Evolutionary conservation across 1,284 basidiomycete species (phyloP).

Genomic region (Ustilago bromivora): DNA sequence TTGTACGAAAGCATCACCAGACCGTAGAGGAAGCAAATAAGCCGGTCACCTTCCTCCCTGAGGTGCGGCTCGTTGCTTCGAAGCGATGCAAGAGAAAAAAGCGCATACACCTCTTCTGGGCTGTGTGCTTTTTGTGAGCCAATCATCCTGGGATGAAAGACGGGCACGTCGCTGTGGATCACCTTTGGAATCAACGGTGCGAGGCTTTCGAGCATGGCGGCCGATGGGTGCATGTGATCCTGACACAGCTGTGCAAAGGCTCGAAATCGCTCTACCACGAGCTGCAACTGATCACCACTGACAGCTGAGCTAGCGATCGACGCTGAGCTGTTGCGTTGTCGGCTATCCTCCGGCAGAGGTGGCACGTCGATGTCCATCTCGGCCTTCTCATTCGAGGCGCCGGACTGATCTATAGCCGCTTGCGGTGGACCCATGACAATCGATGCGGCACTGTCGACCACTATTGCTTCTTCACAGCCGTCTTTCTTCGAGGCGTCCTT

Average conservation of each 20-base stretch:
- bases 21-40: conserved; percentile 37
- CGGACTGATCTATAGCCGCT: not conserved
- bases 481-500: not conserved
- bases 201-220: conserved; percentile 29
- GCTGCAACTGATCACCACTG: conserved; percentile 38
- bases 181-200: conserved; percentile 22
- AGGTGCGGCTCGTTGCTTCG: conserved; percentile 16
- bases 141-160: conserved; percentile 41
- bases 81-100: conserved; percentile 33
- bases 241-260: conserved; percentile 41
- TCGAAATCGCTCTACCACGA: conserved; percentile 31
- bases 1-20: conserved; percentile 39
- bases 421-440: conserved; percentile 11
- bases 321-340: conserved; percentile 25
- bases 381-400: conserved; percentile 2
- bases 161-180: conserved; percentile 18
- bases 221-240: conserved; percentile 32
- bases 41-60: conserved; percentile 25
- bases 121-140: conserved; percentile 31
- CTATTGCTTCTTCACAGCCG: not conserved
- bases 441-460: not conserved
- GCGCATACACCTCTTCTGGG: conserved; percentile 29
- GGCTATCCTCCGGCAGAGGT: conserved; percentile 11
- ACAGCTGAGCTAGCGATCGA: conserved; percentile 16
- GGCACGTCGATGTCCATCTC: conserved; percentile 22